Conservation (phyloP, 352 stramenopile genomes). For the Aphanomyces euteiches region DNA sequence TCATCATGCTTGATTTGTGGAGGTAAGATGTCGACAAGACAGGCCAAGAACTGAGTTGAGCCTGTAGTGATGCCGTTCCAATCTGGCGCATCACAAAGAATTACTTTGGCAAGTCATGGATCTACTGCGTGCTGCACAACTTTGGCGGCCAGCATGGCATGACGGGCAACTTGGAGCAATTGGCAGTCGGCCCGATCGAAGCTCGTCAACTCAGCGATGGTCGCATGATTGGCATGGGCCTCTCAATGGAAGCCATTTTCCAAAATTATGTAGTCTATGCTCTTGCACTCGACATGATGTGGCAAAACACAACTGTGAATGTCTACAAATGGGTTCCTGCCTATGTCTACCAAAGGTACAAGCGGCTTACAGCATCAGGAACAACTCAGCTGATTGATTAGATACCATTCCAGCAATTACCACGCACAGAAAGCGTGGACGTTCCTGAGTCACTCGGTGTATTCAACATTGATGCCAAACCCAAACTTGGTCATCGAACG, state of each 20-base stretch:
- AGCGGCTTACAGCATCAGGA: neutral
- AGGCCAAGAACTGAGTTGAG: too few species aligned
- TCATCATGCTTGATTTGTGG: constrained; percentile 76
- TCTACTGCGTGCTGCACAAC: constrained; percentile 81
- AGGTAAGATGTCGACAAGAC: neutral
- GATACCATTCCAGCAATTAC: constrained; percentile 56
- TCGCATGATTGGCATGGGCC: constrained; percentile 66
- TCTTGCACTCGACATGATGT: constrained; percentile 67
- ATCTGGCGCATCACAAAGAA: constrained; percentile 68
- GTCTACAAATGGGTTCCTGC: constrained; percentile 46
- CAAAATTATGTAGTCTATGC: constrained; percentile 86
- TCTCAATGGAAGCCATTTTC: constrained; percentile 84
- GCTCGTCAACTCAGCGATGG: constrained; percentile 46
- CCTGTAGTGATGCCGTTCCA: constrained; percentile 45
- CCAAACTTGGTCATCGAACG: constrained; percentile 60
- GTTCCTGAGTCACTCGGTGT: constrained; percentile 53
- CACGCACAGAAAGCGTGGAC: constrained; percentile 54
- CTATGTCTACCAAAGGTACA: constrained; percentile 40
- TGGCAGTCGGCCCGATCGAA: constrained; percentile 47
- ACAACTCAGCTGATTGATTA: constrained; percentile 31
- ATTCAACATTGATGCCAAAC: constrained; percentile 56
- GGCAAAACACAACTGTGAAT: constrained; percentile 43
- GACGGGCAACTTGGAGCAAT: constrained; percentile 58
- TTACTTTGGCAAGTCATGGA: constrained; percentile 79
- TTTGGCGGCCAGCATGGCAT: constrained; percentile 77